phyloP scores from a whole-genome alignment of 305 asterid genomes.

The Ajuga reptans region DNA sequence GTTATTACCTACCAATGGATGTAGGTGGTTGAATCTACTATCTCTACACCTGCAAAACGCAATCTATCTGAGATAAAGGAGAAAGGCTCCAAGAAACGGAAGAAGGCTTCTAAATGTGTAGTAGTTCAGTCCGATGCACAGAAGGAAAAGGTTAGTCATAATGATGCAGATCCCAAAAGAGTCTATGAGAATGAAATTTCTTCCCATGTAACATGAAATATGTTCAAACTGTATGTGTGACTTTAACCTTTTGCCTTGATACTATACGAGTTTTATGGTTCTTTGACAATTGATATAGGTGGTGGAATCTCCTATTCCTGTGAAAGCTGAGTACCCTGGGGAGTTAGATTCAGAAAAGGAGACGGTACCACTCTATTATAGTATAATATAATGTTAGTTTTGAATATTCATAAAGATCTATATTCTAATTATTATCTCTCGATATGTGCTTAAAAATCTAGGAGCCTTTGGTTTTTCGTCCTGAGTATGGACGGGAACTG shows the following conservation, averaged over 20 bases:
- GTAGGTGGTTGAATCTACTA: background rate
- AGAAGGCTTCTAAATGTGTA: background rate
- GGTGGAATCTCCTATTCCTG: background rate
- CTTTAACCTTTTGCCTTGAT: background rate
- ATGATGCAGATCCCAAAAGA: background rate
- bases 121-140: background rate
- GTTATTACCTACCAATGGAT: background rate
- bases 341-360: conserved; percentile 18
- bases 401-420: background rate
- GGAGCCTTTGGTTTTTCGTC: conserved; percentile 23
- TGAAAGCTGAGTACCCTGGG: conserved; percentile 12
- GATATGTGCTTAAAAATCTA: conserved; percentile 20
- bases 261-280: background rate
- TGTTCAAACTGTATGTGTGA: too few species aligned
- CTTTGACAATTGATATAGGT: background rate
- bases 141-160: conserved; percentile 1
- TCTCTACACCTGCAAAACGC: background rate
- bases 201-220: background rate
- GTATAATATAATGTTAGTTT: background rate
- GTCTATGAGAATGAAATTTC: background rate
- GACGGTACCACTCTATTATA: conserved; percentile 26
- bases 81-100: conserved; percentile 1
- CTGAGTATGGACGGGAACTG: conserved; percentile 36
- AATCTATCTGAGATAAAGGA: background rate
- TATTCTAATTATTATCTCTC: background rate